phyloP scores from a whole-genome alignment of 2,329 filamentous ascomycete genomes.

The Trichophyton simii region DNA sequence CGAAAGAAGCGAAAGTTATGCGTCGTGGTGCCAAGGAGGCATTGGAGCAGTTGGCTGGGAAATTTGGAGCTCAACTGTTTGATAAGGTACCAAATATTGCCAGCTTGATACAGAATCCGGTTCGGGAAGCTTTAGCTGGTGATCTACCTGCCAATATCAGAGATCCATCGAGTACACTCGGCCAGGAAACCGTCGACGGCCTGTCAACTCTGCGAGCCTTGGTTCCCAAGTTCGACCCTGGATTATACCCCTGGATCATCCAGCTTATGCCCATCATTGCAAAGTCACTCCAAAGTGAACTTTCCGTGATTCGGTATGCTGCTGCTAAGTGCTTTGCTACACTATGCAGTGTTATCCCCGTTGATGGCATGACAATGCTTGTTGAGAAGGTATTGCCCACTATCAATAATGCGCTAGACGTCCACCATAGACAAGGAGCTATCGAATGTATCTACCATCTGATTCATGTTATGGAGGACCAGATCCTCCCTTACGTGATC shows the following conservation, averaged over 20 bases:
- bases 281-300: conserved; percentile 71
- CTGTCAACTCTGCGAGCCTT: conserved; percentile 86
- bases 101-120: conserved; percentile 66
- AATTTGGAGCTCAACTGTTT: conserved; percentile 66
- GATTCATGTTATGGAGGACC: conserved; percentile 95
- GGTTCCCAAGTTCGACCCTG: conserved; percentile 71
- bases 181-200: conserved; percentile 87
- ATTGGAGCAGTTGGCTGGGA: conserved; percentile 69
- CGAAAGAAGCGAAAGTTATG: conserved; percentile 77
- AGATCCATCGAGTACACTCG: conserved; percentile 61
- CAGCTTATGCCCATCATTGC: conserved; percentile 73
- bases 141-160: conserved; percentile 60
- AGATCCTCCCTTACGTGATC: conserved; percentile 92
- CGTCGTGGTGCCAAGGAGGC: conserved; percentile 88
- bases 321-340: conserved; percentile 96
- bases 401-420: conserved; percentile 79
- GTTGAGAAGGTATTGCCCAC: conserved; percentile 87
- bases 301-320: conserved; percentile 91
- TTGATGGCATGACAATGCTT: conserved; percentile 89
- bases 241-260: conserved; percentile 68
- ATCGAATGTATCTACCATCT: conserved; percentile 94
- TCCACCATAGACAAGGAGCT: conserved; percentile 80
- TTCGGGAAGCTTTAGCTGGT: conserved; percentile 59
- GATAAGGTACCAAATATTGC: conserved; percentile 73
- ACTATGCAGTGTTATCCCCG: conserved; percentile 89